Conservation (phyloP, 495 filamentous ascomycete species). For the Podospora pseudopauciseta region DNA sequence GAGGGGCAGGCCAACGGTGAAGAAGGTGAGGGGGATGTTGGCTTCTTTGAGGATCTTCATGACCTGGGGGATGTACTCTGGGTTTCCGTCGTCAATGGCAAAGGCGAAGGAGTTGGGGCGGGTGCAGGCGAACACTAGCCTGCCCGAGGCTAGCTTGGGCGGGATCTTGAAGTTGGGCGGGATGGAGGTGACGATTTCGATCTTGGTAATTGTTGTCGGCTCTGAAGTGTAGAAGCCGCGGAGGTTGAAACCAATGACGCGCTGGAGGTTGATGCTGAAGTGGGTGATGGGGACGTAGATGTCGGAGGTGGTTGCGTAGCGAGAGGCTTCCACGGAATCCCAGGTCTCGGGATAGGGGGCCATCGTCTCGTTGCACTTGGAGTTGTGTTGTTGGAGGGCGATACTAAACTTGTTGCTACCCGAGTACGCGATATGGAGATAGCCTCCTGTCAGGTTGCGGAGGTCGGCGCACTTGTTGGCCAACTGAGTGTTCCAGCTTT, state of each 20-base stretch:
- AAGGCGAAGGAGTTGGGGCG: slow-evolving; percentile 74
- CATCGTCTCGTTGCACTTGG: slow-evolving; percentile 53
- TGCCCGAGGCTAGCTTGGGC: slow-evolving; percentile 59
- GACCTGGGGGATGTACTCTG: slow-evolving; percentile 57
- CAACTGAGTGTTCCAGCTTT: slow-evolving; percentile 66
- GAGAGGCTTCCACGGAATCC: slow-evolving; percentile 66
- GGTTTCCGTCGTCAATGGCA: slow-evolving; percentile 75
- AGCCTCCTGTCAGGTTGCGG: slow-evolving; percentile 51
- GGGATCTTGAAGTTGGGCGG: slow-evolving; percentile 53
- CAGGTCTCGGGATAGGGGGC: slow-evolving; percentile 70
- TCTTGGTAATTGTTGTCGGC: slow-evolving; percentile 51
- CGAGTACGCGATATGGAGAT: slow-evolving; percentile 68
- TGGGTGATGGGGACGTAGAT: slow-evolving; percentile 75
- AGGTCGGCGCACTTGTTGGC: slow-evolving; percentile 58
- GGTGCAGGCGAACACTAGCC: slow-evolving; percentile 61
- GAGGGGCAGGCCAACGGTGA: slow-evolving; percentile 67
- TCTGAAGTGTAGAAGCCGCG: slow-evolving; percentile 62
- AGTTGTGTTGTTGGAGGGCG: slow-evolving; percentile 70
- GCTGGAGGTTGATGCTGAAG: slow-evolving; percentile 61
- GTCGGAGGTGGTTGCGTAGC: slow-evolving; percentile 58
- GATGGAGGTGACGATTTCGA: slow-evolving; percentile 60
- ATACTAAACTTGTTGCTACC: slow-evolving; percentile 66
- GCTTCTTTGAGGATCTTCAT: slow-evolving; percentile 63
- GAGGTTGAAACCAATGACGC: slow-evolving; percentile 62
- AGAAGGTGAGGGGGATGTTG: slow-evolving; percentile 68